These are phyloP conservation scores for Naganishia albida DNA, from an alignment of 1,284 basidiomycete species.

Conservation along the genomic window DNA sequence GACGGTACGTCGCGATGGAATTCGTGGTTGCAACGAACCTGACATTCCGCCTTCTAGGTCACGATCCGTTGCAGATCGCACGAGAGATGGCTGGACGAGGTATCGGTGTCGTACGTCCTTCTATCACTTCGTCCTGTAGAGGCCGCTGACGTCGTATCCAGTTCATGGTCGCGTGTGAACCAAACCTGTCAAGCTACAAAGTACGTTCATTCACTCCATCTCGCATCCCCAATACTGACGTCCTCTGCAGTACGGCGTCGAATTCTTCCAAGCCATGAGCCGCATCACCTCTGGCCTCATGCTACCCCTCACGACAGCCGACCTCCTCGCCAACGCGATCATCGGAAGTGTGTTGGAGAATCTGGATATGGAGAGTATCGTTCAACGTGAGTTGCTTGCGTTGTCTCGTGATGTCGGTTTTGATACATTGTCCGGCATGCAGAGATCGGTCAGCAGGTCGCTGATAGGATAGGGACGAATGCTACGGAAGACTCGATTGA, in stretches of 20 bases:
- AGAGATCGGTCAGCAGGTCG: constrained; percentile 88
- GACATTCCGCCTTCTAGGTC: constrained; percentile 51
- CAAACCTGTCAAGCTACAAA: constrained; percentile 88
- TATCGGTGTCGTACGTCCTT: constrained; percentile 73
- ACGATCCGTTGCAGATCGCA: constrained; percentile 86
- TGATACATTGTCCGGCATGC: constrained; percentile 72
- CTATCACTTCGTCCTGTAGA: neutral
- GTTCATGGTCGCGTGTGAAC: constrained; percentile 99
- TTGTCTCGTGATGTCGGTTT: neutral
- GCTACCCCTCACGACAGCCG: constrained; percentile 93
- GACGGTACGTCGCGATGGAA: constrained; percentile 59
- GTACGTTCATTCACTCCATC: constrained; percentile 57
- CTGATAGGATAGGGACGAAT: constrained; percentile 58
- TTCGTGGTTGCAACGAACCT: neutral
- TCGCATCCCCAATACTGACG: constrained; percentile 39
- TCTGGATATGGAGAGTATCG: constrained; percentile 95
- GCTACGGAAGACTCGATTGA: constrained; percentile 69
- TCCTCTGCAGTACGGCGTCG: constrained; percentile 72
- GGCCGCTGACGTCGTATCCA: constrained; percentile 46
- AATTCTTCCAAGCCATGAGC: constrained; percentile 92
- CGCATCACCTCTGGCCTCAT: constrained; percentile 90
- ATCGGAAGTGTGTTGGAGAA: constrained; percentile 94
- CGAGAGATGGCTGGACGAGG: constrained; percentile 85
- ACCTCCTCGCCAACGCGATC: constrained; percentile 94
- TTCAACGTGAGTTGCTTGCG: constrained; percentile 58